phyloP scores from a whole-genome alignment of 352 stramenopile species.

The Phytophthora pini region DNA sequence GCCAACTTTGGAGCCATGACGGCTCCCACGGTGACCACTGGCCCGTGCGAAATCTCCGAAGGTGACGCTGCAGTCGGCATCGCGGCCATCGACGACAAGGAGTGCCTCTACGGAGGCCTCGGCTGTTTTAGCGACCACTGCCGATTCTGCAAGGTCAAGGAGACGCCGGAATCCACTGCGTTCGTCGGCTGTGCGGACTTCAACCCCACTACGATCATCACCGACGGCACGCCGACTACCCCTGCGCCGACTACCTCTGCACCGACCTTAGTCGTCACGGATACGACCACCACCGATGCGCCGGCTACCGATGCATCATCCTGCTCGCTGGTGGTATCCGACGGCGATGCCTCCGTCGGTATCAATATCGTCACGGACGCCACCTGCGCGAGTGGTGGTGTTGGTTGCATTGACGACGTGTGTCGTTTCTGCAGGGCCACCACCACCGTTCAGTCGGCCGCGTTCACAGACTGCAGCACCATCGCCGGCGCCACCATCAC shows the following conservation, averaged over 20 bases:
- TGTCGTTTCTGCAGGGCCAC: conserved; percentile 49
- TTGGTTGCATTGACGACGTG: conserved; percentile 44
- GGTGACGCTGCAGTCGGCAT: conserved; percentile 40
- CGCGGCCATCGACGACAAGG: conserved; percentile 28
- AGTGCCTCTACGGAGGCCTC: conserved; percentile 44
- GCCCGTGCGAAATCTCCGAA: conserved; percentile 28
- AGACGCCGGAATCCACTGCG: conserved; percentile 38
- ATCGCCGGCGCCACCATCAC: conserved; percentile 10
- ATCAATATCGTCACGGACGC: conserved; percentile 37
- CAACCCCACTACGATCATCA: conserved; percentile 16
- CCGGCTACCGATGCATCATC: not conserved
- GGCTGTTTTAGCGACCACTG: conserved; percentile 49
- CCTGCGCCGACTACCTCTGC: conserved; percentile 12
- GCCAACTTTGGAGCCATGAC: conserved; percentile 26
- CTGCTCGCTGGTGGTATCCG: conserved; percentile 15
- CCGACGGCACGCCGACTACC: conserved; percentile 10
- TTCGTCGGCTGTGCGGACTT: conserved; percentile 26
- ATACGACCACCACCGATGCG: not conserved
- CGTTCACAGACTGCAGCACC: conserved; percentile 26
- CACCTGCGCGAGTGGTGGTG: conserved; percentile 33
- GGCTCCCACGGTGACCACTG: conserved; percentile 20
- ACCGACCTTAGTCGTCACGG: conserved; percentile 4
- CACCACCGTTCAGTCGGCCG: conserved; percentile 38
- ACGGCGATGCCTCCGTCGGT: conserved; percentile 33
- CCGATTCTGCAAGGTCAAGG: conserved; percentile 46